Conservation (phyloP, 2,329 filamentous ascomycete species). For the Apiospora rasikravindrae region DNA sequence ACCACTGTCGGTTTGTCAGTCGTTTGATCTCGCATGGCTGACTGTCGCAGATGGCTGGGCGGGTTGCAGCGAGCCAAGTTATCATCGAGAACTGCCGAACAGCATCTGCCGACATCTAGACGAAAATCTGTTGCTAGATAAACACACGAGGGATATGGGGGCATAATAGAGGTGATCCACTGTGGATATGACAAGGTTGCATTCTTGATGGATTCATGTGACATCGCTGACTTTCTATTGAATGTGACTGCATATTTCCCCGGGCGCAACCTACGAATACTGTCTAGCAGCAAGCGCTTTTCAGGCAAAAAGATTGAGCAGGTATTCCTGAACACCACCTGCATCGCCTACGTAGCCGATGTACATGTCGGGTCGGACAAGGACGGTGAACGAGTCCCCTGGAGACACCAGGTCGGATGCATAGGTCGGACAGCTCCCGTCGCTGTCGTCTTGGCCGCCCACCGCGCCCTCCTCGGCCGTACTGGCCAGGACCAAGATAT, state of each 20-base stretch:
- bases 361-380: constrained; percentile 49
- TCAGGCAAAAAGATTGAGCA: not conserved
- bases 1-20: not conserved
- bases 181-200: not conserved
- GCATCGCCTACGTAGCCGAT: constrained; percentile 41
- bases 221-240: too few species aligned
- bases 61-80: not conserved
- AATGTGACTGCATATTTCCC: too few species aligned
- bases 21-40: not conserved
- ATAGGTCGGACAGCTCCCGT: constrained; percentile 31
- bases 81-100: not conserved
- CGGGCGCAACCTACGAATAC: too few species aligned
- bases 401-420: constrained; percentile 37
- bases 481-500: constrained; percentile 24
- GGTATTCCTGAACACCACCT: constrained; percentile 36
- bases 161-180: not conserved
- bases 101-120: not conserved
- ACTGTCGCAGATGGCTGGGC: not conserved
- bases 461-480: constrained; percentile 5
- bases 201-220: not conserved
- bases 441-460: constrained; percentile 16
- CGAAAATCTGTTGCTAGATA: not conserved
- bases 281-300: not conserved
- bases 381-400: constrained; percentile 37
- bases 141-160: too few species aligned